These are phyloP conservation scores for Rhodosporidiobolus odoratus DNA, from an alignment of 768 basidiomycete species.

Conservation along the genomic window DNA sequence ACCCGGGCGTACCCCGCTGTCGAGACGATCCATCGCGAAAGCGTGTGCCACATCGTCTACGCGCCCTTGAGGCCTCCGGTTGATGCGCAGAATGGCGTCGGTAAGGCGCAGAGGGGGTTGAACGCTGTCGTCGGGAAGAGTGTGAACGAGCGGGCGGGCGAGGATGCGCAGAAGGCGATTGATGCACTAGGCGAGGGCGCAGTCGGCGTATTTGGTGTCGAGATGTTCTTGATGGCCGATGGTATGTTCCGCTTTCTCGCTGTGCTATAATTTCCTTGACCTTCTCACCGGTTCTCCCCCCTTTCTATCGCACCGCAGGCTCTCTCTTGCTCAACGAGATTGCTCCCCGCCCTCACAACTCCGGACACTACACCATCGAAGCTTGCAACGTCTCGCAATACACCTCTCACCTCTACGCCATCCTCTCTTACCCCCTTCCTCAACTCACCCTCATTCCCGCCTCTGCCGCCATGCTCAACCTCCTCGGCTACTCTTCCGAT, in stretches of 20 bases:
- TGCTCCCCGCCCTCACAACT: conserved; percentile 95
- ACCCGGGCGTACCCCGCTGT: conserved; percentile 82
- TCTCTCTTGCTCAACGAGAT: conserved; percentile 87
- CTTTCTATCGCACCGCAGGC: conserved; percentile 59
- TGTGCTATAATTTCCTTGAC: neutral
- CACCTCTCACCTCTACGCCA: conserved; percentile 92
- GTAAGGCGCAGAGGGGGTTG: conserved; percentile 44
- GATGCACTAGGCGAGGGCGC: conserved; percentile 61
- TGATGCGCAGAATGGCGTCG: conserved; percentile 24
- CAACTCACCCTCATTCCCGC: conserved; percentile 30
- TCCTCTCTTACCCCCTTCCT: conserved; percentile 79
- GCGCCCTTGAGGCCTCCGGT: conserved; percentile 62
- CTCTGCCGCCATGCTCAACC: conserved; percentile 84
- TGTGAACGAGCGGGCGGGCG: conserved; percentile 59
- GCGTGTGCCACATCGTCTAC: conserved; percentile 86
- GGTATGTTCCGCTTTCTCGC: conserved; percentile 53
- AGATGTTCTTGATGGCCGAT: conserved; percentile 89
- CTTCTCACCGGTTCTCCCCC: neutral
- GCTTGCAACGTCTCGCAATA: conserved; percentile 95
- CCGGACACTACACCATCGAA: conserved; percentile 97
- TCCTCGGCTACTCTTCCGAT: conserved; percentile 73
- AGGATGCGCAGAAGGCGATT: conserved; percentile 74
- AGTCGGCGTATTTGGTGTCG: conserved; percentile 93
- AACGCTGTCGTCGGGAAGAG: conserved; percentile 51
- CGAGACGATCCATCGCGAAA: conserved; percentile 90